phyloP scores from a whole-genome alignment of 805 yeast species.

The Kregervanrija fluxuum region DNA sequence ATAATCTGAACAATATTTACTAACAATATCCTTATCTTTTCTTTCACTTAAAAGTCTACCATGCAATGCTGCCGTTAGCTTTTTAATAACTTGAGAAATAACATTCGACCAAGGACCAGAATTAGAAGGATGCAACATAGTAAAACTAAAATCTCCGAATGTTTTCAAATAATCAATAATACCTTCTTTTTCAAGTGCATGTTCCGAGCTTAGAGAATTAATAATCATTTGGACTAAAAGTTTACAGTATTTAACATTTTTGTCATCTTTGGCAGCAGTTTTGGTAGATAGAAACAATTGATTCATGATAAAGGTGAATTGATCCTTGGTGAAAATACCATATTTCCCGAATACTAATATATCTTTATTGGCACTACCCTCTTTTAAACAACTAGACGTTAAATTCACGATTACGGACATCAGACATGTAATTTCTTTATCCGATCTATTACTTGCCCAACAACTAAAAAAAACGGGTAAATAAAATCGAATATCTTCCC shows the following conservation, averaged over 20 bases:
- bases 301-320: conserved; percentile 54
- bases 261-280: conserved; percentile 17
- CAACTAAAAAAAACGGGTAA: conserved; percentile 63
- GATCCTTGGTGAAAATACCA: conserved; percentile 61
- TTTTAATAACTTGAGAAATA: conserved; percentile 57
- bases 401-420: conserved; percentile 59
- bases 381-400: conserved; percentile 39
- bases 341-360: conserved; percentile 35
- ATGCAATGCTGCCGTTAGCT: conserved; percentile 53
- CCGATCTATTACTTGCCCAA: conserved; percentile 52
- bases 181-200: conserved; percentile 33
- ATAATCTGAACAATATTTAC: conserved; percentile 16
- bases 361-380: conserved; percentile 25
- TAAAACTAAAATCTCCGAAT: conserved; percentile 61
- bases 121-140: conserved; percentile 90
- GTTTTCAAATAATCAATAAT: conserved; percentile 46
- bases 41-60: conserved; percentile 47
- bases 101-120: conserved; percentile 80
- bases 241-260: conserved; percentile 20
- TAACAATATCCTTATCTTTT: conserved; percentile 25
- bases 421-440: conserved; percentile 52
- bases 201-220: conserved; percentile 52
- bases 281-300: conserved; percentile 32
- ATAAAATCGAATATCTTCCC: conserved; percentile 35
- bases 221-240: conserved; percentile 40